Evolutionary conservation across 192 early-diverging fungal genomes (phyloP), one percentile per base, ranked within the genome.

Genomic region (Phycomyces blakesleeanus): DNA sequence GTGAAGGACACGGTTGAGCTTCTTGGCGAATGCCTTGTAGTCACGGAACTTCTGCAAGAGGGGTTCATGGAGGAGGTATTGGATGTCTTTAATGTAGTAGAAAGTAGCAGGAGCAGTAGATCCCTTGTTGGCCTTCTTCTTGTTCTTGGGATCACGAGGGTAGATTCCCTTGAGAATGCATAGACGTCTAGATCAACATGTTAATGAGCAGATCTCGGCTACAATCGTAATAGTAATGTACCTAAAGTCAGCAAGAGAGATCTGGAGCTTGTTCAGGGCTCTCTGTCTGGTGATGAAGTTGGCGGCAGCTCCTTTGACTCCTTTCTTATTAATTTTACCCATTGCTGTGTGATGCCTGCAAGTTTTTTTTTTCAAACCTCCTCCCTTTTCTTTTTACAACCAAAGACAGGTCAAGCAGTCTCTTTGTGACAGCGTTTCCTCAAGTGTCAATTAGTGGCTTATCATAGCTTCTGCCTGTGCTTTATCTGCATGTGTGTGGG

Each of bases 81-180:
- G 90, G 62, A 99, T 95, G 79, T 99, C 97, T 80, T 97, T 96
- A 58, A 85, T 75, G 79, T 94, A 97, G 78, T 98, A 98, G 41
- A 87, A 89, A 5, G 95, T 98, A 18, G 78, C 70, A 6, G 92
- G 91, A 44, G 89, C 87, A 5, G 91, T 91, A 22, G 89, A 92
- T 20, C 94, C 94, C 68, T 91, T 90, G 78, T 88, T 87, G 71
- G 91, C 91, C 77, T 93, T 95, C 81, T 94, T 94, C 69, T 91
- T 92, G 81, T 90, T 94, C 59, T 81, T 85, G 42, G 97, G 97
- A 76, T 97, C 94, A 26, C 92, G 88, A 6, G 97, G 97, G 78
- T 99, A 99, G 63, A 99, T 91, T 27, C 97, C 97, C 79, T 99
- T 99, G 66, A 99, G 79, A 78, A 99, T 99, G 77, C 95, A 97